Evolutionary conservation across 208 protist genomes (phyloP).

Genomic region (Wallacemonas sp.): DNA sequence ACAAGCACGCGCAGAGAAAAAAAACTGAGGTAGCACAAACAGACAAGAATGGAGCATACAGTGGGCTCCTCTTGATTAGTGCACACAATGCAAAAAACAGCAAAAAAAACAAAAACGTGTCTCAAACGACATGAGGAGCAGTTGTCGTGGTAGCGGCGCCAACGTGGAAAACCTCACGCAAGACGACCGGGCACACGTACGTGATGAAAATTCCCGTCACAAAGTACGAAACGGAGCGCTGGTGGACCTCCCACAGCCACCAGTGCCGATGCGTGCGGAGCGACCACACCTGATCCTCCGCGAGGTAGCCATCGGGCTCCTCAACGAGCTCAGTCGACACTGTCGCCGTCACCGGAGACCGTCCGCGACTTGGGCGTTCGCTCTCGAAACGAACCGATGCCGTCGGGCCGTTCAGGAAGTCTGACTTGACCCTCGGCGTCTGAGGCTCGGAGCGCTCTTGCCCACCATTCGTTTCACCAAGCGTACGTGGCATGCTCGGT

Average conservation of each 20-base stretch:
- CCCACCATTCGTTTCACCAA: too few relatives aligned
- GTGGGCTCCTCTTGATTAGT: too few relatives aligned
- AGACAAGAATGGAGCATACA: too few relatives aligned
- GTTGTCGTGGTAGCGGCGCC: not conserved
- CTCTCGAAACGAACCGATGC: constrained; percentile 8
- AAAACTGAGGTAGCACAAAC: too few relatives aligned
- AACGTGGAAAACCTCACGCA: constrained; percentile 38
- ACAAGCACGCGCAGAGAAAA: too few relatives aligned
- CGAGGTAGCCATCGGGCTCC: constrained; percentile 41
- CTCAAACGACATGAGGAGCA: too few relatives aligned
- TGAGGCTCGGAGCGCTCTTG: too few relatives aligned
- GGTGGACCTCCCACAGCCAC: constrained; percentile 76
- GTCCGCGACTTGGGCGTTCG: too few relatives aligned
- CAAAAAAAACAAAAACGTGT: too few relatives aligned
- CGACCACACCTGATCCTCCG: constrained; percentile 48
- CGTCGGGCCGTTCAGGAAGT: not conserved
- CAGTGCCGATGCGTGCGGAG: constrained; percentile 66
- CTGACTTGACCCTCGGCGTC: not conserved
- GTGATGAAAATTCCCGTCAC: constrained; percentile 39
- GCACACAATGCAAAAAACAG: too few relatives aligned
- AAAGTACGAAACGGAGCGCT: constrained; percentile 50
- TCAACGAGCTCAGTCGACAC: constrained; percentile 16
- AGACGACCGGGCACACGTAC: constrained; percentile 43
- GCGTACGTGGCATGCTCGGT: constrained; percentile 11
- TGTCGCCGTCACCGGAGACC: too few relatives aligned